These are phyloP conservation scores for Aurinia saxatilis DNA, from an alignment of 345 rosid species.

Conservation along the genomic window DNA sequence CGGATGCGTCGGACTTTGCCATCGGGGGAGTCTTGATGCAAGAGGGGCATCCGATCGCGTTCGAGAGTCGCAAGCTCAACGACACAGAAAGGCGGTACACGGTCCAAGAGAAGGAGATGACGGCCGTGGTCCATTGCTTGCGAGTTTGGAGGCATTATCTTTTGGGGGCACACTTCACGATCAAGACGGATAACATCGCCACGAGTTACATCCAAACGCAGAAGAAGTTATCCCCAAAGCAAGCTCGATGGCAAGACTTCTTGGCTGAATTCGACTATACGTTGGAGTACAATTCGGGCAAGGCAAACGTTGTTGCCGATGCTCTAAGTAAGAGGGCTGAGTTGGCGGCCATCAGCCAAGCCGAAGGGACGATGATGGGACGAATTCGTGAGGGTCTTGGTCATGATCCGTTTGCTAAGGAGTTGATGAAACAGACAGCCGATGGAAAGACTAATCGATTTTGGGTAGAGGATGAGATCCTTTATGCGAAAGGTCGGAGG, in stretches of 20 bases:
- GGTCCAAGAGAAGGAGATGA: neutral
- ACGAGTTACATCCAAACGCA: neutral
- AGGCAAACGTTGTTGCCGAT: neutral
- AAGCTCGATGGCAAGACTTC: neutral
- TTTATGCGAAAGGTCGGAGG: neutral
- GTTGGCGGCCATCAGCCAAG: neutral
- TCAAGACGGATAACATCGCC: neutral
- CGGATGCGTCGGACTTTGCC: neutral
- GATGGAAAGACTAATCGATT: neutral
- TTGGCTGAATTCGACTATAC: neutral
- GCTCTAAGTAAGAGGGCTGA: neutral
- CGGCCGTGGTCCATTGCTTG: neutral
- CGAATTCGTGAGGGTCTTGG: neutral
- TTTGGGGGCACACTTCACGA: neutral
- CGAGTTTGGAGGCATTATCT: neutral
- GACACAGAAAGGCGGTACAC: neutral
- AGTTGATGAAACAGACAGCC: no score
- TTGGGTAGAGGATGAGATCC: neutral
- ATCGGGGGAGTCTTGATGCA: neutral
- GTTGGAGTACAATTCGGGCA: neutral
- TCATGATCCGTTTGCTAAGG: neutral
- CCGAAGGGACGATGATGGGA: neutral
- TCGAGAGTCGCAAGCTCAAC: neutral
- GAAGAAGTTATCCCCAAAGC: neutral
- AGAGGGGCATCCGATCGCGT: neutral